These are phyloP conservation scores for Hansenula sp. DNA, from an alignment of 1,139 yeast species.

Conservation along the genomic window DNA sequence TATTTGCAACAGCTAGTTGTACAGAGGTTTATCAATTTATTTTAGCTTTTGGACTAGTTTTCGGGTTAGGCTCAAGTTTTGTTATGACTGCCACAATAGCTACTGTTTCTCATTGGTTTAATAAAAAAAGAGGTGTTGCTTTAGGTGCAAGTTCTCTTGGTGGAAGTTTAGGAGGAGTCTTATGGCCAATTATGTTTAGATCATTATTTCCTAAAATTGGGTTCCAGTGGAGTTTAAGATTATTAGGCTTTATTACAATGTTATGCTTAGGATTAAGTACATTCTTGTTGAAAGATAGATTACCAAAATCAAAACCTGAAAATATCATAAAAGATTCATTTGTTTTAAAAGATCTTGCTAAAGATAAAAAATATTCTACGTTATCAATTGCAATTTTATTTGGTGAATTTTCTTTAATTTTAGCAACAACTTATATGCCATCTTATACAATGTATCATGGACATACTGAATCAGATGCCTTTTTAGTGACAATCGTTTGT, in stretches of 20 bases:
- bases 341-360: conserved; percentile 28
- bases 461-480: conserved; percentile 36
- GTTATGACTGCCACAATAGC: conserved; percentile 63
- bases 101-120: conserved; percentile 59
- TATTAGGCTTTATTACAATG: conserved; percentile 46
- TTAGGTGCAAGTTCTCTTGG: conserved; percentile 56
- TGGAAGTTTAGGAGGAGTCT: conserved; percentile 58
- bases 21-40: conserved; percentile 52
- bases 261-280: conserved; percentile 34
- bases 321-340: conserved; percentile 28
- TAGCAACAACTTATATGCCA: conserved; percentile 48
- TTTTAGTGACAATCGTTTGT: conserved; percentile 24
- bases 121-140: conserved; percentile 49
- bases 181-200: conserved; percentile 53
- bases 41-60: conserved; percentile 48
- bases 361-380: conserved; percentile 35
- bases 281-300: conserved; percentile 40
- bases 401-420: conserved; percentile 44
- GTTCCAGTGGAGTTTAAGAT: conserved; percentile 58
- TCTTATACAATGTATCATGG: conserved; percentile 46
- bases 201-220: conserved; percentile 43
- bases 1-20: conserved; percentile 51
- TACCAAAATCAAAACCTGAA: conserved; percentile 13
- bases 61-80: conserved; percentile 55
- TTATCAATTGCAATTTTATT: conserved; percentile 40